Base-by-base conservation (phyloP, 164 flowering plant species). In the Sextonia rubra region DNA sequence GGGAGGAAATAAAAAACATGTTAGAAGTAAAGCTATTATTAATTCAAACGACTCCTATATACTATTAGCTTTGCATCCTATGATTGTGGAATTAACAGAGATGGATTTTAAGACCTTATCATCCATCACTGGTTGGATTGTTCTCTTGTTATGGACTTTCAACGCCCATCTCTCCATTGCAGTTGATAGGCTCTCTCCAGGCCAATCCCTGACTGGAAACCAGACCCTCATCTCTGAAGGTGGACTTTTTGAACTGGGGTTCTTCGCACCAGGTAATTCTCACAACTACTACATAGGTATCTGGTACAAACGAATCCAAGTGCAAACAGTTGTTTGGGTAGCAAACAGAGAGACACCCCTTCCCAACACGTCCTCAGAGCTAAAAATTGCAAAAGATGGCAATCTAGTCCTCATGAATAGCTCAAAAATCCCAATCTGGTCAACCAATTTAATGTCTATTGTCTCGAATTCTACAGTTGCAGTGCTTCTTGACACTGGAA, bases 261-360 rank as follows among this genome's bases (percentile, higher is more conserved):
- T 74, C 76, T 80, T 80, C 78, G 69, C 64, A 14, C 80, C 80
- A 37, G 82, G 78, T 69, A 77, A 74, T 7, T 80, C 78, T 18
- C 68, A 48, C 0, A 71, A 61, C 66, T 72, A 77, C 17, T 80
- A 80, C 48, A 69, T 77, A 2, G 82, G 82, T 26, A 80, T 80
- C 11, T 80, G 80, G 80, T 74, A 80, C 64, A 74, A 72, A 60
- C 14, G 25, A 15, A 3, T 47, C 58, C 47, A 65, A 2, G 29
- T 11, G 12, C 23, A 70, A 23, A 77, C 82, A 4, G 55, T 75
- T 3, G 80, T 80, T 60, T 80, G 82, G 82, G 80, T 77, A 2
- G 82, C 80, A 17, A 77, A 80, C 37, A 25, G 80, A 69, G 61
- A 72, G 11, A 30, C 56, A 12, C 82, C 80, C 29, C 23, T 77